phyloP scores from a whole-genome alignment of 2,329 filamentous ascomycete genomes.

The Erysiphe neolycopersici region DNA sequence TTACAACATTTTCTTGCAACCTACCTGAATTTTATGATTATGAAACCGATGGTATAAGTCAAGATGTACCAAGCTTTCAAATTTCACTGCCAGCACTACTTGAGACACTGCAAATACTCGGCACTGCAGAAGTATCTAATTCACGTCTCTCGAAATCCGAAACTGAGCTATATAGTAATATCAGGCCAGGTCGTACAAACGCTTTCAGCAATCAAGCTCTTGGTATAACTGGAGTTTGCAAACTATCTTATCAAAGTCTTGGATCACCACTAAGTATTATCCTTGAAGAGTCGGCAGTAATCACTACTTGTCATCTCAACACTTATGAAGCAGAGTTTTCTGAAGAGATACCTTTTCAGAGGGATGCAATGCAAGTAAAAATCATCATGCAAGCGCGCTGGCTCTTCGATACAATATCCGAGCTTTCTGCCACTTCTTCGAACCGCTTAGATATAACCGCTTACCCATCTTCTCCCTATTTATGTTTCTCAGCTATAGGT shows the following conservation, averaged over 20 bases:
- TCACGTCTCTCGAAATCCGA: conserved; percentile 30
- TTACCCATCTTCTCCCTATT: conserved; percentile 31
- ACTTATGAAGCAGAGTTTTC: conserved; percentile 57
- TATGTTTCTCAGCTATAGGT: conserved; percentile 43
- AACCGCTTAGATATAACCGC: conserved; percentile 46
- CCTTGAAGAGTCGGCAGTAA: conserved; percentile 63
- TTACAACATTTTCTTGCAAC: conserved; percentile 59
- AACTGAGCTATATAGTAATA: conserved; percentile 32
- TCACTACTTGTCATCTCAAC: conserved; percentile 67
- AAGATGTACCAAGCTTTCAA: conserved; percentile 44
- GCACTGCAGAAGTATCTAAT: conserved; percentile 40
- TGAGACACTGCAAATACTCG: conserved; percentile 88
- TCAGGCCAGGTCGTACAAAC: conserved; percentile 34
- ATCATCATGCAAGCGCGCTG: conserved; percentile 71
- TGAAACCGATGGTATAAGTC: conserved; percentile 10
- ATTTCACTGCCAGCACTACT: conserved; percentile 68
- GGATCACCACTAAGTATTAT: conserved; percentile 65
- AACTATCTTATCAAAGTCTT: conserved; percentile 45
- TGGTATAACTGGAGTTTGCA: conserved; percentile 65
- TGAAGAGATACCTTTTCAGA: conserved; percentile 70
- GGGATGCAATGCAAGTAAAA: conserved; percentile 59
- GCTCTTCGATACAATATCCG: conserved; percentile 44
- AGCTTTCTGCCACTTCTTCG: conserved; percentile 32
- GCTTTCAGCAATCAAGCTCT: conserved; percentile 66
- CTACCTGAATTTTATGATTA: conserved; percentile 18